phyloP scores from a whole-genome alignment of 805 yeast genomes.

The Diddensiella santjacobensis region DNA sequence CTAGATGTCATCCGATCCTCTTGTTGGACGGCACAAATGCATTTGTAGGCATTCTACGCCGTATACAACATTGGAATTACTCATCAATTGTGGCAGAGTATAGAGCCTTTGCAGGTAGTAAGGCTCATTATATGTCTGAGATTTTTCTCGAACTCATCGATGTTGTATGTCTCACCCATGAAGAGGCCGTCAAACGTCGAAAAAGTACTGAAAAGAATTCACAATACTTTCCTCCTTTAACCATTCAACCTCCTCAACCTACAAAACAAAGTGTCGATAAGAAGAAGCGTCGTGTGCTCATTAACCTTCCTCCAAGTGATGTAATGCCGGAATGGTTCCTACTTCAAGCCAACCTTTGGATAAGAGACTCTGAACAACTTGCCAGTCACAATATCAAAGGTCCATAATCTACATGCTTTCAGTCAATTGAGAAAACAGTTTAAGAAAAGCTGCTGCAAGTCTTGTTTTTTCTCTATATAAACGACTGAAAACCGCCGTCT shows the following conservation, averaged over 20 bases:
- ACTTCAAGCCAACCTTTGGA: constrained; percentile 64
- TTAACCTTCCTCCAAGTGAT: constrained; percentile 53
- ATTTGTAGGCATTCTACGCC: constrained; percentile 74
- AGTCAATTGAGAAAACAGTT: too few relatives aligned
- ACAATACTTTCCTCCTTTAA: constrained; percentile 10
- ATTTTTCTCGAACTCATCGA: constrained; percentile 73
- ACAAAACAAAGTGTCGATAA: not conserved
- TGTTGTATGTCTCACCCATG: constrained; percentile 52
- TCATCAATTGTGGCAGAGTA: constrained; percentile 83
- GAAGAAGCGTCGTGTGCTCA: not conserved
- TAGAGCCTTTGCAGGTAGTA: constrained; percentile 67
- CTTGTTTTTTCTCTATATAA: too few relatives aligned
- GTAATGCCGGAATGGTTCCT: constrained; percentile 75
- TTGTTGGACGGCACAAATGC: constrained; percentile 78
- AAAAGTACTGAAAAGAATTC: constrained; percentile 31
- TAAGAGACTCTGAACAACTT: too few relatives aligned
- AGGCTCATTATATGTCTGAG: constrained; percentile 75
- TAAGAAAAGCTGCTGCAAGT: too few relatives aligned
- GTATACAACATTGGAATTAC: constrained; percentile 84
- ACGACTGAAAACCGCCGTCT: too few relatives aligned
- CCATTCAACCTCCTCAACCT: not conserved
- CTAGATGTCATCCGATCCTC: constrained; percentile 59
- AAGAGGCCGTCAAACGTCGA: constrained; percentile 40
- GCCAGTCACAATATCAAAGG: too few relatives aligned
- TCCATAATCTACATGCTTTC: too few relatives aligned